phyloP scores from a whole-genome alignment of 306 rosid species.

The Ammopiptanthus mongolicus region DNA sequence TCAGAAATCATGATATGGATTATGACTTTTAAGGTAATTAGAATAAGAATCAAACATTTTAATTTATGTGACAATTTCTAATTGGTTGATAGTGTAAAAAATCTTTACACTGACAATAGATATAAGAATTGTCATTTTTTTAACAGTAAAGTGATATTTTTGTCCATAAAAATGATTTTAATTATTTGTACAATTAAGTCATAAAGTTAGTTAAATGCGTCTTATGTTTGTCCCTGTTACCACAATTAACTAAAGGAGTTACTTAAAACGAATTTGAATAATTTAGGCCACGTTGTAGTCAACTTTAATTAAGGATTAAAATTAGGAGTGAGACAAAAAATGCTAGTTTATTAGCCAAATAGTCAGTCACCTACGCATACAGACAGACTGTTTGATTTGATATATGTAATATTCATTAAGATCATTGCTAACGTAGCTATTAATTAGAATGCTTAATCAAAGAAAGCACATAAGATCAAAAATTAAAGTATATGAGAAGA shows the following conservation, averaged over 20 bases:
- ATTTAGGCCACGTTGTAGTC: not conserved
- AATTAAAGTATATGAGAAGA: not conserved
- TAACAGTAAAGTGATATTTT: no score
- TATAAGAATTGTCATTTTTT: not conserved
- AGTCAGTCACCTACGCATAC: not conserved
- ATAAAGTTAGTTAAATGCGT: no score
- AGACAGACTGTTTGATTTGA: not conserved
- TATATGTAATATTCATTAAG: not conserved
- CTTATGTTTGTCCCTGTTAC: no score
- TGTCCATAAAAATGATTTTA: no score
- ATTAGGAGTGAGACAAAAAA: not conserved
- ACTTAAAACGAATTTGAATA: not conserved
- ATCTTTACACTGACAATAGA: no score
- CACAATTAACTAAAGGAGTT: not conserved
- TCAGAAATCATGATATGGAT: no score
- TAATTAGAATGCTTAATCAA: not conserved
- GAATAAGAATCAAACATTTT: no score
- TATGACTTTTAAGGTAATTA: no score
- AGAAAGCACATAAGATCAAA: conserved; percentile 12
- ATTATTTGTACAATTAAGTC: no score
- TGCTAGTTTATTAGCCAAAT: not conserved
- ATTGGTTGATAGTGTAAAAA: no score
- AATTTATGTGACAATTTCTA: no score
- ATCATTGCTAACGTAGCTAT: not conserved
- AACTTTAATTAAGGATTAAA: not conserved